Evolutionary conservation across 2,329 filamentous ascomycete genomes (phyloP).

Genomic region (Metarhizium brunneum): DNA sequence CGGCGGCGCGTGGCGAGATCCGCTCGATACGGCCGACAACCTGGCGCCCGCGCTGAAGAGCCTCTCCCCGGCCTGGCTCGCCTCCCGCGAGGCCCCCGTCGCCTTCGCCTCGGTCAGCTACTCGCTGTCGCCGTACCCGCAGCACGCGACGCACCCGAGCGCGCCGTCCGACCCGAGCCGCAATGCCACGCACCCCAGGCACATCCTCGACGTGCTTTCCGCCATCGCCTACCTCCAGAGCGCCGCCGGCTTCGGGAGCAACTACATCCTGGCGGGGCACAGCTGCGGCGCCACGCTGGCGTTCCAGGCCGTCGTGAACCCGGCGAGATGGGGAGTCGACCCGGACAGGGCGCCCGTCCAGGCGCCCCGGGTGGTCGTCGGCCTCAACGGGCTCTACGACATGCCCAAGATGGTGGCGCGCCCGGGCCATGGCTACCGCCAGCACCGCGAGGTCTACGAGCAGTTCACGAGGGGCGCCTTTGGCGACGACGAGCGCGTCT

Average conservation of each 20-base stretch:
- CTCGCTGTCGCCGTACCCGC: constrained; percentile 6
- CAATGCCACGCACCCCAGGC: constrained; percentile 41
- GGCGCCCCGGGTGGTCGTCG: constrained; percentile 27
- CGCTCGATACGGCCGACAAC: constrained; percentile 11
- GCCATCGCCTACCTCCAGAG: constrained; percentile 36
- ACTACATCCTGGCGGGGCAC: constrained; percentile 46
- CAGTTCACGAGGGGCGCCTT: constrained; percentile 38
- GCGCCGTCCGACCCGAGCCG: constrained; percentile 14
- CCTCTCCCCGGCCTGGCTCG: constrained; percentile 2
- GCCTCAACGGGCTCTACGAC: constrained; percentile 45
- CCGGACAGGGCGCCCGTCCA: constrained; percentile 5
- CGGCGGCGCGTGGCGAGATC: constrained; percentile 18
- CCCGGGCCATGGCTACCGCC: constrained; percentile 25
- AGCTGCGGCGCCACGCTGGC: constrained; percentile 47
- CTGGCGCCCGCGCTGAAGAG: constrained; percentile 3
- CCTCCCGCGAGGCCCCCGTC: constrained; percentile 3
- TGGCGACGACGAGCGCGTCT: constrained; percentile 27
- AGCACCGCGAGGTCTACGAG: constrained; percentile 25
- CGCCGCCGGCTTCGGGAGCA: constrained; percentile 29
- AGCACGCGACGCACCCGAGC: constrained; percentile 5
- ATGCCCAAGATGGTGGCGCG: constrained; percentile 17
- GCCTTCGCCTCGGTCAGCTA: constrained; percentile 7
- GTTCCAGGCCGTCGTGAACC: constrained; percentile 31
- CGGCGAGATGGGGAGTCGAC: constrained; percentile 5
- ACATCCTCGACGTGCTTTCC: constrained; percentile 39